phyloP scores from a whole-genome alignment of 306 rosid species.

The Cucumis cinereus region DNA sequence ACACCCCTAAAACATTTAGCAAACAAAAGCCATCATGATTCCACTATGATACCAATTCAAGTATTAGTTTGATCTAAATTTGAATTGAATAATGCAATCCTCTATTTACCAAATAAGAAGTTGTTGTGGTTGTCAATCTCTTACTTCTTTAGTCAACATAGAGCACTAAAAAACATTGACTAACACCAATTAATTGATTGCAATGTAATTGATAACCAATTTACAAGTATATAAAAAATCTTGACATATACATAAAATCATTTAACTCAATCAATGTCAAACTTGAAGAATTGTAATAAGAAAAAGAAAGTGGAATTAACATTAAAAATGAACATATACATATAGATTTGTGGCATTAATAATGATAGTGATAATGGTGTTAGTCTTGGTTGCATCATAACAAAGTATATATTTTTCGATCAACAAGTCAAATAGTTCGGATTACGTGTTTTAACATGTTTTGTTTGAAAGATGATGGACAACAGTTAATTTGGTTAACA shows the following conservation, averaged over 20 bases:
- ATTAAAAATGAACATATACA: not conserved
- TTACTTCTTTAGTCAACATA: not conserved
- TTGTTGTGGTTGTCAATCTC: not conserved
- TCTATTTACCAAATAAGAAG: not conserved
- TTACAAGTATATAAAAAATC: not conserved
- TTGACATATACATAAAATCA: not conserved
- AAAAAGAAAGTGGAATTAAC: not conserved
- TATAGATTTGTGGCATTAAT: not conserved
- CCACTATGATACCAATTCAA: not conserved
- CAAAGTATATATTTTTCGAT: no score
- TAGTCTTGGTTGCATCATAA: not conserved
- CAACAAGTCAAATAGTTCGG: no score
- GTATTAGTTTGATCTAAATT: not conserved
- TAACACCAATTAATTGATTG: not conserved
- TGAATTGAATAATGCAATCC: not conserved
- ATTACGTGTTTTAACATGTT: no score
- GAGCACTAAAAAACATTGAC: not conserved
- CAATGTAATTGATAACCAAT: not conserved
- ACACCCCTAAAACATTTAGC: no score
- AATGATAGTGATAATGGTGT: not conserved
- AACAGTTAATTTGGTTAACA: no score
- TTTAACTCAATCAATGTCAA: not conserved
- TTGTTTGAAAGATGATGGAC: no score
- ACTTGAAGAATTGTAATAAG: not conserved
- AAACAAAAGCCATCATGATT: not conserved